These are phyloP conservation scores for Neonothopanus nambi DNA, from an alignment of 1,284 basidiomycete species.

Conservation along the genomic window DNA sequence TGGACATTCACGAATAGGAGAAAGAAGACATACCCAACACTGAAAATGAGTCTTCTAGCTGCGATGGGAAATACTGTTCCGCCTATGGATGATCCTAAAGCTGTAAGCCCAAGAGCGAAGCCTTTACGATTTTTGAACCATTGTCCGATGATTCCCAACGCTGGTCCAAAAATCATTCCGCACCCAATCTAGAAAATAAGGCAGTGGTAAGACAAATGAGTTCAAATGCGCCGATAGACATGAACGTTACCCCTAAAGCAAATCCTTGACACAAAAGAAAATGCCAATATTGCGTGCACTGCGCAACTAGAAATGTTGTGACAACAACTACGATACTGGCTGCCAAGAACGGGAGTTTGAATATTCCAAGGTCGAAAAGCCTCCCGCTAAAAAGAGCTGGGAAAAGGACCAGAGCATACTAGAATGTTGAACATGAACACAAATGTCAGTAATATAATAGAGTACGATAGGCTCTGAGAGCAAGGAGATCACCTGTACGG, in stretches of 20 bases:
- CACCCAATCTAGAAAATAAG: slow-evolving; percentile 10
- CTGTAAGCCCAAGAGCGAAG: slow-evolving; percentile 36
- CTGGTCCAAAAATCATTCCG: slow-evolving; percentile 41
- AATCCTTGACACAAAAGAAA: slow-evolving; percentile 50
- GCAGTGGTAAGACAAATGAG: background rate
- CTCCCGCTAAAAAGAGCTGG: slow-evolving; percentile 21
- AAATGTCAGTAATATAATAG: background rate
- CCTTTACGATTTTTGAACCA: slow-evolving; percentile 39
- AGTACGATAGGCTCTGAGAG: too few relatives aligned
- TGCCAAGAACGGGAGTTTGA: slow-evolving; percentile 38
- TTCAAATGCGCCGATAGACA: background rate
- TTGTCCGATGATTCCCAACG: slow-evolving; percentile 41
- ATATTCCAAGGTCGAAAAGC: slow-evolving; percentile 47
- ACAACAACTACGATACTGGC: slow-evolving; percentile 43
- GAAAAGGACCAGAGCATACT: slow-evolving; percentile 51
- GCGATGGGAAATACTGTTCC: slow-evolving; percentile 42
- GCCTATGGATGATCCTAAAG: slow-evolving; percentile 40
- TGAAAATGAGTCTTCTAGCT: slow-evolving; percentile 35
- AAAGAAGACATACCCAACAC: slow-evolving; percentile 35
- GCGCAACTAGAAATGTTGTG: slow-evolving; percentile 46
- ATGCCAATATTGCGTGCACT: slow-evolving; percentile 53
- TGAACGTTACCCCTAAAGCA: slow-evolving; percentile 34
- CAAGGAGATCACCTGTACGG: slow-evolving; percentile 39
- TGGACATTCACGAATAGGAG: background rate
- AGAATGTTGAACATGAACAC: slow-evolving; percentile 4